Base-by-base conservation (phyloP, 352 stramenopile species). In the Globisporangium alternatum region DNA sequence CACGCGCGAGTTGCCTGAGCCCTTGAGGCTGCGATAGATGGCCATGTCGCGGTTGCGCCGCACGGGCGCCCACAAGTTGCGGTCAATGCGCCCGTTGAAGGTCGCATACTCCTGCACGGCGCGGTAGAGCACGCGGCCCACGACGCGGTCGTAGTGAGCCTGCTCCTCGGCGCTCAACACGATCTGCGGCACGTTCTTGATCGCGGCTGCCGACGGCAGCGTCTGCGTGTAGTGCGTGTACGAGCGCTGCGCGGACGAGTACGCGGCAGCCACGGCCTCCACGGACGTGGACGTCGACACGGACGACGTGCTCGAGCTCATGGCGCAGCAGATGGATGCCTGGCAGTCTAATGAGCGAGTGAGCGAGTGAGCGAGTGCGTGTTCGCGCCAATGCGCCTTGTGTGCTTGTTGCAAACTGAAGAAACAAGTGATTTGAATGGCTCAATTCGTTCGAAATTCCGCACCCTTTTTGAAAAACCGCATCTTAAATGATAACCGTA, bases 1-100 rank as follows among this genome's bases (percentile, higher is more conserved):
- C 44, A 74, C 53, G 33, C 41, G 69, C 30, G 77, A 67, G 60
- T 85, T 67, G 7, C 64, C 64, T 17, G 75, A 73, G 52, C 67
- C 69, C 48, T 81, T 75, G 10, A 79, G 65, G 48, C 74, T 81
- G 49, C 80, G 80, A 69, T 76, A 84, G 64, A 84, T 74, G 63
- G 51, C 75, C 63, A 84, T 73, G 59, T 72, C 63, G 5, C 69
- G 56, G 44, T 71, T 70, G 48, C 66, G 61, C 7, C 74, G 70
- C 13, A 84, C 76, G 37, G 76, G 75, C 22, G 80, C 70, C 77
- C 74, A 86, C 15, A 62, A 57, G 2, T 68, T 60, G 5, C 51
- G 55, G 30, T 72, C 65, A 35, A 75, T 21, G 25, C 66, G 58
- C 3, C 67, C 56, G 6, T 49, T 53, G 30, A 60, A 43, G n/a